Evolutionary conservation across 2,329 filamentous ascomycete species (phyloP).

Genomic region (Sporothrix phasma): DNA sequence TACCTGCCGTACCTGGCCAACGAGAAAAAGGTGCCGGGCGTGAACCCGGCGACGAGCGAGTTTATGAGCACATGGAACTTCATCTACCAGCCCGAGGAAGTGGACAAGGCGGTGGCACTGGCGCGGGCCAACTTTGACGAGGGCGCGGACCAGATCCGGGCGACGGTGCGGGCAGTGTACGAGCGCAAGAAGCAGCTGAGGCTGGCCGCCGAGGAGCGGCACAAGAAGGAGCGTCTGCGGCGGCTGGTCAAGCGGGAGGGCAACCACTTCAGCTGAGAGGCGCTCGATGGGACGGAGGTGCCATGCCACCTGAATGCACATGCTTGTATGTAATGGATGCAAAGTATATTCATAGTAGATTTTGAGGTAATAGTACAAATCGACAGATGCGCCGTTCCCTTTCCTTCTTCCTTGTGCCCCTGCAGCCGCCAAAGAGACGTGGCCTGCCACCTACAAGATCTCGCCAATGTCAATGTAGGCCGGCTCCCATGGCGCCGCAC

Average conservation of each 20-base stretch:
- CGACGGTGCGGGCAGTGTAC: slow-evolving; percentile 79
- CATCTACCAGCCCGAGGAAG: slow-evolving; percentile 81
- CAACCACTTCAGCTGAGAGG: slow-evolving; percentile 52
- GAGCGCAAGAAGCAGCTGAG: slow-evolving; percentile 73
- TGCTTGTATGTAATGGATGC: neutral
- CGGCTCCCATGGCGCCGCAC: slow-evolving; percentile 54
- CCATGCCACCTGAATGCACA: neutral
- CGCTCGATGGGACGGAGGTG: too few species aligned
- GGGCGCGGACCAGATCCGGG: slow-evolving; percentile 65
- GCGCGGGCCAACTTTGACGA: slow-evolving; percentile 81
- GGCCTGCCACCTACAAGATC: slow-evolving; percentile 42
- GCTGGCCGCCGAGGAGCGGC: slow-evolving; percentile 35
- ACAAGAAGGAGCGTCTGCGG: slow-evolving; percentile 32
- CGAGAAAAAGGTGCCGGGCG: slow-evolving; percentile 56
- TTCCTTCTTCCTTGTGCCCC: too few species aligned
- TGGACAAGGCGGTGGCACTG: slow-evolving; percentile 73
- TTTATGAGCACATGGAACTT: slow-evolving; percentile 98
- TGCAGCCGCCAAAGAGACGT: too few species aligned
- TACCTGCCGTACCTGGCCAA: slow-evolving; percentile 89
- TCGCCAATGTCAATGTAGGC: slow-evolving; percentile 62
- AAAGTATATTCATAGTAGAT: slow-evolving; percentile 9
- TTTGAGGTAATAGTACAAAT: slow-evolving; percentile 9
- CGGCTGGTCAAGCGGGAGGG: slow-evolving; percentile 45
- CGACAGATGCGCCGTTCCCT: neutral
- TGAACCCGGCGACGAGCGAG: slow-evolving; percentile 75